Percentiles rank a stretch among this genome's conserved stretches.
These are phyloP conservation scores for Chytriomyces hyalinus DNA, from an alignment of 192 early-diverging fungal genomes.

Conservation along the genomic window DNA sequence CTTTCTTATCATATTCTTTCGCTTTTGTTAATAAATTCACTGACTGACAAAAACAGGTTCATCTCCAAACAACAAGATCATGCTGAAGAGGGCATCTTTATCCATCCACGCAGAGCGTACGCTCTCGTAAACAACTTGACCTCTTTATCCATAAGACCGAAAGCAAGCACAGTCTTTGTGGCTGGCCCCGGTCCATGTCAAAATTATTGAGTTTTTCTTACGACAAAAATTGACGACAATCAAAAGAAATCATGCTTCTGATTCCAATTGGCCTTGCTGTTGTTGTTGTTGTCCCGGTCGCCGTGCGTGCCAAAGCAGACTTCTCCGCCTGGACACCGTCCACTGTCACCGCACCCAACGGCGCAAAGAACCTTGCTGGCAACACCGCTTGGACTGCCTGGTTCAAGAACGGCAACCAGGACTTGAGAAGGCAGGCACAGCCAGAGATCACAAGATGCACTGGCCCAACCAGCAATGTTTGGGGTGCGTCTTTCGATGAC, in stretches of 20 bases:
- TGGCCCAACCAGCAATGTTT: slow-evolving; percentile 4
- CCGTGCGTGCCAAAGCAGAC: neutral
- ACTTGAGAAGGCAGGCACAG: too few relatives aligned
- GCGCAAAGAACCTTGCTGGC: neutral
- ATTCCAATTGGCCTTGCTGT: neutral
- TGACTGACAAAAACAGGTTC: too few relatives aligned
- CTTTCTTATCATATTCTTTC: too few relatives aligned
- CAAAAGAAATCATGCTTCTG: neutral
- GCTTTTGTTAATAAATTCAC: too few relatives aligned
- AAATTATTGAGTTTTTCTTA: neutral
- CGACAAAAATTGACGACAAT: neutral
- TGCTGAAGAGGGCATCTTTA: too few relatives aligned
- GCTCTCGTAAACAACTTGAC: too few relatives aligned
- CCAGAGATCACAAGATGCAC: neutral
- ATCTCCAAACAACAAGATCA: too few relatives aligned
- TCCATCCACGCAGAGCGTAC: too few relatives aligned
- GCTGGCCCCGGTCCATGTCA: neutral
- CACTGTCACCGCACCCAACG: neutral
- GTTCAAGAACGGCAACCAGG: too few relatives aligned
- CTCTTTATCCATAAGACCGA: too few relatives aligned
- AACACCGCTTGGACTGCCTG: too few relatives aligned
- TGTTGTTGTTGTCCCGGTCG: neutral
- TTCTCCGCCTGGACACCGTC: neutral
- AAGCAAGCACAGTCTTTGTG: too few relatives aligned
- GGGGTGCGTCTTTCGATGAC: slow-evolving; percentile 13